Base-by-base conservation (phyloP, 116 monocot genomes). In the Dioscorea cayenensis region DNA sequence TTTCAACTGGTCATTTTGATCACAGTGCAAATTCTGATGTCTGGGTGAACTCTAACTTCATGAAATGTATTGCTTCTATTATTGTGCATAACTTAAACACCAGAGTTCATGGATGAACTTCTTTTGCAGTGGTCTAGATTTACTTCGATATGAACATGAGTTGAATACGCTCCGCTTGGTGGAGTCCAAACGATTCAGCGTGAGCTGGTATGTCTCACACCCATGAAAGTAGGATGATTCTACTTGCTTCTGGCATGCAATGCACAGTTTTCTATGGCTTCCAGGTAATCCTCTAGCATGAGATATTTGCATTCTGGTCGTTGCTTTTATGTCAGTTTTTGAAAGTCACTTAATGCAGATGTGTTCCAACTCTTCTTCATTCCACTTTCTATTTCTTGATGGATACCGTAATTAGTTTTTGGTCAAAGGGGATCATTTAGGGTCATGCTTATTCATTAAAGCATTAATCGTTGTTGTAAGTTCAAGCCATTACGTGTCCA, bases 121-220 rank as follows among this genome's bases (percentile, higher is more conserved):
- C 64, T 64, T 22, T 72, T 86, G 14, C 82, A 99, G 99, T 84
- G 99, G 99, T 49, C 51, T 99, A 70, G 99, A 99, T 50, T 69
- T 91, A 68, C 78, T 99, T 67, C 75, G 76, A 16, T 91, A 82
- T 81, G 99, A 94, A 71, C 70, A 81, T 75, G 87, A 83, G 28
- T 68, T 75, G 49, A 91, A 89, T 28, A 67, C 60, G 49, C 84
- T 94, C 11, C 89, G 71, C 1, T 74, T 99, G 65, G 75, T 94
- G 55, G 99, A 99, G 75, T 38, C 85, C 49, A 99, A 99, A 75
- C 72, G 83, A 71, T 77, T 91, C 72, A 94, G 74, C 70, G 87
- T 94, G 61, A 89, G 82, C 82, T 99, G 99, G 99, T 99, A 94
- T 84, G 80, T 85, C 72, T 94, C n/a, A 99, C 78, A 91, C 99